Percentiles rank a stretch among this genome's conserved stretches.
Conservation (phyloP, 2,329 filamentous ascomycete species). For the Pseudogymnoascus sp. region DNA sequence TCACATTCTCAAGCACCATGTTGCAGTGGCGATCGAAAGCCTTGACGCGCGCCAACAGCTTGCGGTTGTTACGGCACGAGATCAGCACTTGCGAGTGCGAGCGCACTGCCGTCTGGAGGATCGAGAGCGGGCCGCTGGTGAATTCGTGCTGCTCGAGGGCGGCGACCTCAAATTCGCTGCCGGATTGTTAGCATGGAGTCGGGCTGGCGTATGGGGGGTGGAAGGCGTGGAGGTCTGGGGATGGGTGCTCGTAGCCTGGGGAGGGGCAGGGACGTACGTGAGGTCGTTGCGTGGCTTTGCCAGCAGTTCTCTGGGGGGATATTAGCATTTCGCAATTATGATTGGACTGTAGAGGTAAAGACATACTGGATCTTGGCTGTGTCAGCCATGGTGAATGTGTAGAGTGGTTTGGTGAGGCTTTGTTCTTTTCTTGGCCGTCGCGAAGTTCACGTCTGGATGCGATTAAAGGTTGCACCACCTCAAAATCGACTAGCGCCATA, state of each 20-base stretch:
- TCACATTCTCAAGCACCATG: constrained; percentile 95
- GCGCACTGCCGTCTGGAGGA: constrained; percentile 93
- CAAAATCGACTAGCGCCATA: constrained; percentile 18
- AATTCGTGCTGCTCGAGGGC: constrained; percentile 73
- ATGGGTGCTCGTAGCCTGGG: constrained; percentile 11
- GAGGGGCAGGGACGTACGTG: constrained; percentile 54
- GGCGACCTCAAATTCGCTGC: constrained; percentile 82
- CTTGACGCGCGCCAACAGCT: constrained; percentile 93
- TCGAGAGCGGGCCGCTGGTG: constrained; percentile 73
- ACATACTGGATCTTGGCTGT: constrained; percentile 58
- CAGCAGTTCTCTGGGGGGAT: constrained; percentile 62
- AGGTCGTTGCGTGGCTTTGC: constrained; percentile 83
- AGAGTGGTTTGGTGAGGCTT: constrained; percentile 18
- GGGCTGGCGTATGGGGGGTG: background rate
- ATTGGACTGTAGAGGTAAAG: background rate
- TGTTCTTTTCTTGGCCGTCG: constrained; percentile 16
- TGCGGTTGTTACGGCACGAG: constrained; percentile 96
- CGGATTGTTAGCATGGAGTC: constrained; percentile 16
- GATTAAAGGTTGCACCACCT: constrained; percentile 9
- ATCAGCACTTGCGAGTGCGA: constrained; percentile 94
- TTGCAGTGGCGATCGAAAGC: constrained; percentile 98
- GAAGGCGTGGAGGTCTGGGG: constrained; percentile 16
- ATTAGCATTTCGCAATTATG: constrained; percentile 16
- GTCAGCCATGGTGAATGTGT: constrained; percentile 47
- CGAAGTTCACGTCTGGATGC: constrained; percentile 18